Percentiles rank a stretch among this genome's conserved stretches.
Evolutionary conservation across 768 basidiomycete species (phyloP).

Genomic region (Amanita polypyramis): DNA sequence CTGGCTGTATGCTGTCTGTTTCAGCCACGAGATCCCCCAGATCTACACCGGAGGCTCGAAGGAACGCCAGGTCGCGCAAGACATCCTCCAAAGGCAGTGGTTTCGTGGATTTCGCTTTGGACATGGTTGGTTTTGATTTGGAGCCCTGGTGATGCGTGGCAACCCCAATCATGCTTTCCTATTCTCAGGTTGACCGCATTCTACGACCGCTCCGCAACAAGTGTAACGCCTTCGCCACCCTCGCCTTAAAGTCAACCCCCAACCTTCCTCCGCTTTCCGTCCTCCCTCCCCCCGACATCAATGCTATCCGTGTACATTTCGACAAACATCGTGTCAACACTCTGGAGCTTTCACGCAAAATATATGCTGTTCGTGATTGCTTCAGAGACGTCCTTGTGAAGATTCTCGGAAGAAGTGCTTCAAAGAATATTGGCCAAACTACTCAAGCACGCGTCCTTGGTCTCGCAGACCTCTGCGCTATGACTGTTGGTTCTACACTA

Average conservation of each 20-base stretch:
- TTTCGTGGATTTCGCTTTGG: conserved; percentile 27
- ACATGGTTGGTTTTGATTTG: conserved; percentile 1
- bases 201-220: conserved; percentile 38
- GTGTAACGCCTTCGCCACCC: conserved; percentile 25
- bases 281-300: conserved; percentile 26
- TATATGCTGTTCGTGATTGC: conserved; percentile 45
- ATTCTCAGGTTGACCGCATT: conserved; percentile 21
- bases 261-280: conserved; percentile 21
- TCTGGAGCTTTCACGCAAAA: conserved; percentile 33
- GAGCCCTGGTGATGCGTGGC: background rate
- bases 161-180: conserved; percentile 1
- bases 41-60: conserved; percentile 46
- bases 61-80: conserved; percentile 61
- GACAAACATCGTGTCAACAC: conserved; percentile 23
- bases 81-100: conserved; percentile 49
- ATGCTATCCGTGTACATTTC: conserved; percentile 22
- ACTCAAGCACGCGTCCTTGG: conserved; percentile 17
- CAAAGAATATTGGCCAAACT: conserved; percentile 5
- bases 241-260: conserved; percentile 11
- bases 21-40: conserved; percentile 18
- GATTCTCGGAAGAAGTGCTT: conserved; percentile 14
- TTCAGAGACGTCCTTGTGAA: conserved; percentile 38
- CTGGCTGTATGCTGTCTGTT: conserved; percentile 5
- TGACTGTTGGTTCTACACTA: conserved; percentile 35
- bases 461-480: conserved; percentile 37